Percentiles rank a stretch among this genome's conserved stretches.
Conservation (phyloP, 163 green algal genomes). For the Dunaliella salina region DNA sequence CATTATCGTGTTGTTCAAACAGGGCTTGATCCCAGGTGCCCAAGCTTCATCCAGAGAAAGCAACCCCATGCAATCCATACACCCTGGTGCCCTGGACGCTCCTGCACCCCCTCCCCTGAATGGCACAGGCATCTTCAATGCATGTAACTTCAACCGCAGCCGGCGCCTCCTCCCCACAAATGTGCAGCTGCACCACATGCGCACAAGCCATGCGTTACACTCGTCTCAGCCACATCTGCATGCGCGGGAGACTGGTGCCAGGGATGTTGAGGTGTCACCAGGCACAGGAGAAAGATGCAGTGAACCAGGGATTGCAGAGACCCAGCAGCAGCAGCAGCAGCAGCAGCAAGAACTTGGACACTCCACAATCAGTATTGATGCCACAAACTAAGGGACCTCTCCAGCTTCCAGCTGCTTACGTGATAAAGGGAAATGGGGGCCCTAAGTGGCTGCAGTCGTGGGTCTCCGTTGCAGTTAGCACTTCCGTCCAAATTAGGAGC, state of each 20-base stretch:
- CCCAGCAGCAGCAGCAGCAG: not conserved
- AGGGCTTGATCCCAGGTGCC: not conserved
- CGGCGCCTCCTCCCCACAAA: not conserved
- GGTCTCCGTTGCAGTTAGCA: no score
- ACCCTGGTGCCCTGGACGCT: not conserved
- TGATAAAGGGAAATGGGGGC: no score
- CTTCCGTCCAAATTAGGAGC: no score
- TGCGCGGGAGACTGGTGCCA: not conserved
- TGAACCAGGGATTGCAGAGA: not conserved
- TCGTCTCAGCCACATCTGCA: not conserved
- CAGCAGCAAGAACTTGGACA: not conserved
- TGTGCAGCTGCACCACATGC: not conserved
- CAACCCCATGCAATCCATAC: no score
- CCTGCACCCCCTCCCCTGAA: not conserved
- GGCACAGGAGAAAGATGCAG: not conserved
- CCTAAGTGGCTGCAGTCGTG: no score
- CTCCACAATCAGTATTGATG: not conserved
- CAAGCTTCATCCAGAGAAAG: no score
- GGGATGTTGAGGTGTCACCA: not conserved
- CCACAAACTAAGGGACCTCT: no score
- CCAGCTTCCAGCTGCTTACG: no score
- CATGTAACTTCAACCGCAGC: slow-evolving; percentile 7
- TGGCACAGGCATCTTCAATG: not conserved
- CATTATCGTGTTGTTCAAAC: not conserved
- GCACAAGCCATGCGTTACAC: not conserved